Evolutionary conservation across 208 protist species (phyloP).

Genomic region (Phytomonas serpens): DNA sequence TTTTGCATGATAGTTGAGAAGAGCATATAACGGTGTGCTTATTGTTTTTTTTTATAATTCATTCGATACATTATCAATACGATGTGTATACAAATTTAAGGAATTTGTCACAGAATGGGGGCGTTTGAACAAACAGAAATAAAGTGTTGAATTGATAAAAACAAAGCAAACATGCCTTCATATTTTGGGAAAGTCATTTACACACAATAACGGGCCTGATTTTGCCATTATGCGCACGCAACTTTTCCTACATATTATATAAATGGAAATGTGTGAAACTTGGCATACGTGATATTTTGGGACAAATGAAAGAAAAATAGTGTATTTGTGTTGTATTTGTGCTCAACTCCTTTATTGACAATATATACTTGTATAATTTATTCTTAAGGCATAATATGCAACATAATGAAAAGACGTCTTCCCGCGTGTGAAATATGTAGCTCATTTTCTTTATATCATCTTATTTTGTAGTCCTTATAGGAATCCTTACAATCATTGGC

Average conservation of each 20-base stretch:
- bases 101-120: neutral
- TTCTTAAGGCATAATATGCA: neutral
- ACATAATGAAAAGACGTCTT: neutral
- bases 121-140: neutral
- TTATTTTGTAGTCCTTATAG: neutral
- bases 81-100: neutral
- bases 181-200: neutral
- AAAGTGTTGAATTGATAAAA: neutral
- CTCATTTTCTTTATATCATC: neutral
- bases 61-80: neutral
- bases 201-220: neutral
- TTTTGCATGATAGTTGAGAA: neutral
- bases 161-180: neutral
- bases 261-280: neutral
- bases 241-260: neutral
- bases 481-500: neutral
- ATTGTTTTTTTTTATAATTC: neutral
- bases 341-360: neutral
- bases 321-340: neutral
- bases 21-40: neutral
- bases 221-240: neutral
- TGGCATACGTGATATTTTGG: neutral
- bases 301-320: neutral
- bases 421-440: neutral
- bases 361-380: neutral